Evolutionary conservation across 108 stramenopile species (phyloP).

Genomic region (Craspedostauros australis): DNA sequence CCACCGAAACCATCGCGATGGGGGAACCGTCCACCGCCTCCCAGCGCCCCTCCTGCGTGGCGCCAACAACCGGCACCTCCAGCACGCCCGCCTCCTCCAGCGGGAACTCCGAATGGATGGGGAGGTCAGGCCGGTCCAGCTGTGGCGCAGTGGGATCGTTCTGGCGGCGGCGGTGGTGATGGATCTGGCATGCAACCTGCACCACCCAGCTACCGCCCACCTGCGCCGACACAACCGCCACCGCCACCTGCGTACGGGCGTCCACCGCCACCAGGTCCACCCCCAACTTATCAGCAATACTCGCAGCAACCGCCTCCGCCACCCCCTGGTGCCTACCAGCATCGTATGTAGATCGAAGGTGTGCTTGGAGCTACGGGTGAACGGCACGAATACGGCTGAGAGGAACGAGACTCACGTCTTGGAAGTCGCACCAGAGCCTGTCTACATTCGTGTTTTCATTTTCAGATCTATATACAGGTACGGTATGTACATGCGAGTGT

Average conservation of each 20-base stretch:
- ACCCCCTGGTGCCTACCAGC: too few species aligned
- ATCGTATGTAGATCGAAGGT: too few species aligned
- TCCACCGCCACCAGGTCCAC: constrained; percentile 24
- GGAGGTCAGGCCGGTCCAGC: constrained; percentile 4
- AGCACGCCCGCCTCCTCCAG: constrained; percentile 16
- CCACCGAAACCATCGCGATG: constrained; percentile 20
- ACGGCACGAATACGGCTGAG: too few species aligned
- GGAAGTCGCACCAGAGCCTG: too few species aligned
- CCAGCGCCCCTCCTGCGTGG: neutral
- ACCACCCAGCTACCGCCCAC: constrained; percentile 15
- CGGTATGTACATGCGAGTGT: too few species aligned
- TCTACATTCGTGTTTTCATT: too few species aligned
- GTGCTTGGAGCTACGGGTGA: too few species aligned
- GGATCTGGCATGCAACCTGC: constrained; percentile 21
- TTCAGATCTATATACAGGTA: too few species aligned
- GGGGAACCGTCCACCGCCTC: constrained; percentile 5
- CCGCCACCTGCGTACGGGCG: constrained; percentile 18
- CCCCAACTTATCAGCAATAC: constrained; percentile 19
- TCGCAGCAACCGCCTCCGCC: constrained; percentile 15
- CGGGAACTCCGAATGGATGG: constrained; percentile 13
- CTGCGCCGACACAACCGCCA: constrained; percentile 32
- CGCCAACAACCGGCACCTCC: constrained; percentile 14
- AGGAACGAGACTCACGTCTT: too few species aligned
- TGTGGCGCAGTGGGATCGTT: constrained; percentile 1
- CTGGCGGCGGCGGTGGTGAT: constrained; percentile 6